These are phyloP conservation scores for Poa annua DNA, from an alignment of 176 grass and related monocot genomes.

Conservation along the genomic window DNA sequence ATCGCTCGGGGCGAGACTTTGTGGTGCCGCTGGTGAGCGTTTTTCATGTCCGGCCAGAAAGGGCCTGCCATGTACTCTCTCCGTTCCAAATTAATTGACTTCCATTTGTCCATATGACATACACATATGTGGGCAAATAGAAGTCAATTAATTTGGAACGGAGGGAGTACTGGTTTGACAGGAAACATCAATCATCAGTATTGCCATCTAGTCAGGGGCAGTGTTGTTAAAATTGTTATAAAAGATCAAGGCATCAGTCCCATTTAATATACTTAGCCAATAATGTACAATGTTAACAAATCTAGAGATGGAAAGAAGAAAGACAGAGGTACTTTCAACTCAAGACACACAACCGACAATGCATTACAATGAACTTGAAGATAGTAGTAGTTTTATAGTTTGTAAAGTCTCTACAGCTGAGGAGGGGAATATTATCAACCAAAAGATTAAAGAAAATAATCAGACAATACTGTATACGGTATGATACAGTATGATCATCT, in stretches of 20 bases:
- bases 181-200: too few species aligned
- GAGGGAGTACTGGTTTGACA: too few species aligned
- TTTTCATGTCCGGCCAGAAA: too few species aligned
- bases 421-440: conserved; percentile 45
- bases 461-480: conserved; percentile 50
- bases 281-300: not conserved
- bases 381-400: conserved; percentile 35
- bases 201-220: too few species aligned
- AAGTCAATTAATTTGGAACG: too few species aligned
- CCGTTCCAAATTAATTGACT: too few species aligned
- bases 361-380: conserved; percentile 46
- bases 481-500: conserved; percentile 55
- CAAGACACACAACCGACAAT: conserved; percentile 1
- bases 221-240: not conserved
- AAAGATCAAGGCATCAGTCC: not conserved
- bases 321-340: not conserved
- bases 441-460: conserved; percentile 59
- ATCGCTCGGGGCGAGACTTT: too few species aligned
- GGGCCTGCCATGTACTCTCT: too few species aligned
- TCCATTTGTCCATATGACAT: too few species aligned
- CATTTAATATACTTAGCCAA: not conserved
- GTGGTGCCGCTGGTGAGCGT: too few species aligned
- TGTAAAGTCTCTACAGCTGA: conserved; percentile 40
- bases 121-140: too few species aligned
- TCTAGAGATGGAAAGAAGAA: not conserved